Conservation (phyloP, 768 basidiomycete genomes). For the Collybia sordida region DNA sequence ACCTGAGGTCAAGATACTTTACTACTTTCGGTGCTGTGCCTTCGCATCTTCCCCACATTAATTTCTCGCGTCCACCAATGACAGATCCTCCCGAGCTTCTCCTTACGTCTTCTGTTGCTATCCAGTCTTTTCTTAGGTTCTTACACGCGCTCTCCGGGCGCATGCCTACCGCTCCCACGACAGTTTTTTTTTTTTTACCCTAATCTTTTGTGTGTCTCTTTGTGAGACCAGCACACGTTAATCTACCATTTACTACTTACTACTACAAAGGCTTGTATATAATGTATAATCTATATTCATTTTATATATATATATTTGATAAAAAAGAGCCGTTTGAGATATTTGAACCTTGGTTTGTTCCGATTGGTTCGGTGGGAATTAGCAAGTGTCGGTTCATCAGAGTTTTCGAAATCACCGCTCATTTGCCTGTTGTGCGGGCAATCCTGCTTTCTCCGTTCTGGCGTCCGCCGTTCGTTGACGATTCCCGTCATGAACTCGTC, state of each 20-base stretch:
- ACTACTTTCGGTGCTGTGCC: conserved; percentile 20
- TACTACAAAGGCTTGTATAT: too few species aligned
- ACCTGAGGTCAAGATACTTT: conserved; percentile 15
- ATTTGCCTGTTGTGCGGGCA: conserved; percentile 60
- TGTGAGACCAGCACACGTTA: too few species aligned
- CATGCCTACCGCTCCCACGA: conserved; percentile 52
- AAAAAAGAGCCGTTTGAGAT: too few species aligned
- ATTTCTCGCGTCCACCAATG: conserved; percentile 34
- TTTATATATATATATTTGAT: too few species aligned
- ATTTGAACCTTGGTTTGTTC: conserved; percentile 44
- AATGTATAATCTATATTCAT: too few species aligned
- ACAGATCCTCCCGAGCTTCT: conserved; percentile 39
- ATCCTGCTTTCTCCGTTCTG: conserved; percentile 53
- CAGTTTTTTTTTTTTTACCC: conserved; percentile 25
- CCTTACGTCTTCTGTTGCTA: conserved; percentile 54
- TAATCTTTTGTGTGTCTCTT: conserved; percentile 13
- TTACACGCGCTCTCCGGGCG: conserved; percentile 47
- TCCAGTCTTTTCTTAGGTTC: conserved; percentile 42
- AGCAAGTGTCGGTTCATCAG: conserved; percentile 49
- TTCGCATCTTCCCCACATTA: conserved; percentile 41
- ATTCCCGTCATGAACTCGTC: conserved; percentile 52
- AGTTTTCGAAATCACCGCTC: conserved; percentile 66
- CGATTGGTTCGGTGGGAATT: conserved; percentile 69
- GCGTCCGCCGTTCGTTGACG: conserved; percentile 43
- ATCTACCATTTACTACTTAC: not conserved